These are phyloP conservation scores for Apiotrichum porosum DNA, from an alignment of 1,284 basidiomycete genomes.

Conservation along the genomic window DNA sequence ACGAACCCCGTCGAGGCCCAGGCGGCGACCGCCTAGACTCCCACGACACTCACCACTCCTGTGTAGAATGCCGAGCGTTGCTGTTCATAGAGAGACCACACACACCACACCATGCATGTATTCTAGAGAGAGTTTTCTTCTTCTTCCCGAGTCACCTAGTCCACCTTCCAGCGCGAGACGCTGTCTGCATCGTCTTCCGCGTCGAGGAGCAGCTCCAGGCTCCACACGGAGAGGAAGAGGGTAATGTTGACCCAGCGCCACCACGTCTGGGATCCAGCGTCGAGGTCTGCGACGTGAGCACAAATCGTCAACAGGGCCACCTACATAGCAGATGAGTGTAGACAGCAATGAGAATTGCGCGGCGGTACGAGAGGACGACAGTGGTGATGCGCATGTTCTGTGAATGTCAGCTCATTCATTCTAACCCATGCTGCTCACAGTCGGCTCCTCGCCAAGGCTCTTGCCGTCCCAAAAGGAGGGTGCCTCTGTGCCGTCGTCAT, in stretches of 20 bases:
- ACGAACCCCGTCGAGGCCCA: too few relatives aligned
- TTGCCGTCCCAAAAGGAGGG: slow-evolving; percentile 45
- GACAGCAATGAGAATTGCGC: slow-evolving; percentile 48
- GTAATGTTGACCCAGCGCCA: slow-evolving; percentile 50
- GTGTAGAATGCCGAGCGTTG: too few relatives aligned
- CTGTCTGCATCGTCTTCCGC: slow-evolving; percentile 46
- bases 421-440: slow-evolving; percentile 25
- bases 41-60: too few relatives aligned
- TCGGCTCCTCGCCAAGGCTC: slow-evolving; percentile 43
- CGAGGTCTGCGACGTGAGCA: slow-evolving; percentile 34
- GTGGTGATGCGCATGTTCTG: slow-evolving; percentile 47
- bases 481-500: slow-evolving; percentile 32
- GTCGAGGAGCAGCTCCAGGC: slow-evolving; percentile 46
- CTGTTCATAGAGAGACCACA: too few relatives aligned
- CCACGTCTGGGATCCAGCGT: slow-evolving; percentile 49
- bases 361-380: slow-evolving; percentile 44
- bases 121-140: neutral
- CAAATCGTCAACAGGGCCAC: slow-evolving; percentile 12
- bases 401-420: neutral
- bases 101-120: neutral
- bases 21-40: too few relatives aligned
- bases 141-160: slow-evolving; percentile 25
- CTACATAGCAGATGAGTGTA: slow-evolving; percentile 49
- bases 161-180: slow-evolving; percentile 41
- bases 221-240: slow-evolving; percentile 48